phyloP scores from a whole-genome alignment of 1,284 basidiomycete genomes.

The Cerioporus squamosus region DNA sequence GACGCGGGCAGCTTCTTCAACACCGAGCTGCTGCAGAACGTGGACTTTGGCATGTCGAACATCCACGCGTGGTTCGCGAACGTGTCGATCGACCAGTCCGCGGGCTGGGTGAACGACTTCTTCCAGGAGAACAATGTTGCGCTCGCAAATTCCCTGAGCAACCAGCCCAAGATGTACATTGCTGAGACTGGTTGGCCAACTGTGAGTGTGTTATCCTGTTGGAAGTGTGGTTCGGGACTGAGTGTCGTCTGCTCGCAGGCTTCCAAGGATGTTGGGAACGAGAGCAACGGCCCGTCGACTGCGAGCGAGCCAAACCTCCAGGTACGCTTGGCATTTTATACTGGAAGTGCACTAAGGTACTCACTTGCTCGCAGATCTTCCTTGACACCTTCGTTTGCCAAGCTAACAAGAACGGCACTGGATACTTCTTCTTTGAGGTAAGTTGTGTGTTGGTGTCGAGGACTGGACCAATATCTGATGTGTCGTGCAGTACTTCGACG shows the following conservation, averaged over 20 bases:
- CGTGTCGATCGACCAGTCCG: slow-evolving; percentile 69
- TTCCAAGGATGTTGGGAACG: slow-evolving; percentile 59
- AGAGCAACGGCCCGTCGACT: slow-evolving; percentile 65
- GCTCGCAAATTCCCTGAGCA: slow-evolving; percentile 50
- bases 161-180: slow-evolving; percentile 81
- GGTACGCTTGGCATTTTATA: not conserved
- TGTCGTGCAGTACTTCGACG: slow-evolving; percentile 72
- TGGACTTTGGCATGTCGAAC: slow-evolving; percentile 82
- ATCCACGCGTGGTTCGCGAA: slow-evolving; percentile 90
- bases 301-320: slow-evolving; percentile 75
- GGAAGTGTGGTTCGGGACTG: not conserved
- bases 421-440: slow-evolving; percentile 88
- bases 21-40: slow-evolving; percentile 61
- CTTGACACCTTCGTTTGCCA: slow-evolving; percentile 88
- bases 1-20: slow-evolving; percentile 93
- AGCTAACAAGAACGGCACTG: slow-evolving; percentile 79
- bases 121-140: slow-evolving; percentile 62
- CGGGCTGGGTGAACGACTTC: slow-evolving; percentile 68
- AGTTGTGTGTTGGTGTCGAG: slow-evolving; percentile 19
- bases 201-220: slow-evolving; percentile 40
- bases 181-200: slow-evolving; percentile 96
- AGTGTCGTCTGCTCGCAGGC: slow-evolving; percentile 40
- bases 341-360: not conserved
- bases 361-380: slow-evolving; percentile 51
- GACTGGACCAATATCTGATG: not conserved